These are phyloP conservation scores for Fusarium stilboides DNA, from an alignment of 2,329 filamentous ascomycete species.

Conservation along the genomic window DNA sequence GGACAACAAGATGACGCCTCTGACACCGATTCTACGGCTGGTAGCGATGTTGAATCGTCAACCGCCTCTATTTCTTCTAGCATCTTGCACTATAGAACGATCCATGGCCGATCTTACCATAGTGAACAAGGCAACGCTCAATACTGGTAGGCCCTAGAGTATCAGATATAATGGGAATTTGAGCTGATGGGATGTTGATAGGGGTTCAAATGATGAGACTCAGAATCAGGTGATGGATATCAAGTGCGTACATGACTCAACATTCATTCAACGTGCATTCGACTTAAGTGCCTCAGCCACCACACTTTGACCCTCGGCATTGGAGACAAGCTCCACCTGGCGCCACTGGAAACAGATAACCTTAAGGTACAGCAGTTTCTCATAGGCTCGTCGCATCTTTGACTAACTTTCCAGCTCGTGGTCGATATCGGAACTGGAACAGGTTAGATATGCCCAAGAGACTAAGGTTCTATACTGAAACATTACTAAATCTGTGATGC, in stretches of 20 bases:
- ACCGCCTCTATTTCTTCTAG: constrained; percentile 1
- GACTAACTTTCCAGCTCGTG: not conserved
- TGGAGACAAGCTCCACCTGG: not conserved
- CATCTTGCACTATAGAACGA: constrained; percentile 1
- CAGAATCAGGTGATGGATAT: not conserved
- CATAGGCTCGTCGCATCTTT: not conserved
- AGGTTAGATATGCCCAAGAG: not conserved
- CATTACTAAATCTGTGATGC: not conserved
- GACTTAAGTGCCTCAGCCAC: not conserved
- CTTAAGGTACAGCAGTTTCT: not conserved
- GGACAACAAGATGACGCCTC: not conserved
- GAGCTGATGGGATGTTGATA: not conserved
- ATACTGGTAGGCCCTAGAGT: not conserved
- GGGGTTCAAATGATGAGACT: not conserved
- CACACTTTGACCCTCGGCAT: not conserved
- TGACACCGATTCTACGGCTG: not conserved
- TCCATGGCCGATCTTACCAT: not conserved
- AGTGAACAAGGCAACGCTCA: not conserved
- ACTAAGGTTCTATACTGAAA: not conserved
- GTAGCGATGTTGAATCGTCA: not conserved
- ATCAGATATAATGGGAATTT: too few relatives aligned
- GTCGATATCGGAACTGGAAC: constrained; percentile 3
- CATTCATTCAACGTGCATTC: too few relatives aligned
- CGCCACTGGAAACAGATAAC: not conserved
- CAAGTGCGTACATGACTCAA: not conserved